Evolutionary conservation across 208 protist genomes (phyloP).

Genomic region (Acanthamoeba healyi): DNA sequence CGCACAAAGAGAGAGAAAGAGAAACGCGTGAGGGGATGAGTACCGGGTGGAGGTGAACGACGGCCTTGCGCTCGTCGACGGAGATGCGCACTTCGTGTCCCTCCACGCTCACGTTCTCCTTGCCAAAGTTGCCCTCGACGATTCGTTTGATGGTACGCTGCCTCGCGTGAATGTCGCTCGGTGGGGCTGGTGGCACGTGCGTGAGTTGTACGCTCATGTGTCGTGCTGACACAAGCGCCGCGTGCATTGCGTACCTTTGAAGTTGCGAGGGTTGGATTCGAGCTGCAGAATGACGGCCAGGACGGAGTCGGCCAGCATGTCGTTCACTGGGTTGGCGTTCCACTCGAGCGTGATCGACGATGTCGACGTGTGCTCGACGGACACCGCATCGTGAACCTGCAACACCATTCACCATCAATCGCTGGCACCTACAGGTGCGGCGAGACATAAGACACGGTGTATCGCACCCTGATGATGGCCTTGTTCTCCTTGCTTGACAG

Average conservation of each 20-base stretch:
- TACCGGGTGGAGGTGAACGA: neutral
- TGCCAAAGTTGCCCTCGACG: slow-evolving; percentile 1
- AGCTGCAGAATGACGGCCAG: slow-evolving; percentile 81
- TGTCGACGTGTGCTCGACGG: slow-evolving; percentile 12
- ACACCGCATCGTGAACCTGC: neutral
- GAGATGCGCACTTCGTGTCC: neutral
- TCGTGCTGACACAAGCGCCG: neutral
- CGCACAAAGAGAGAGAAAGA: neutral
- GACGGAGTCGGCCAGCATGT: slow-evolving; percentile 84
- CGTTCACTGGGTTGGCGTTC: slow-evolving; percentile 81
- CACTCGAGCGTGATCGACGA: slow-evolving; percentile 76
- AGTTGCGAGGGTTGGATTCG: slow-evolving; percentile 79
- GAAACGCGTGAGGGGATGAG: too few species aligned
- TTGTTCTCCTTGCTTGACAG: neutral
- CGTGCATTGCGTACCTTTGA: slow-evolving; percentile 36
- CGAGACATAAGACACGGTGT: too few species aligned
- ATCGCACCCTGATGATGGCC: neutral
- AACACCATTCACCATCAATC: too few species aligned
- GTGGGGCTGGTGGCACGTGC: neutral
- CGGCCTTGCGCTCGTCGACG: neutral
- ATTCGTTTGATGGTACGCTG: slow-evolving; percentile 25
- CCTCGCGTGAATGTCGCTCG: neutral
- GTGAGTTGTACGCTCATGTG: neutral
- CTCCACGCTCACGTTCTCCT: slow-evolving; percentile 25
- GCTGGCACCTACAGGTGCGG: too few species aligned